Evolutionary conservation across 192 early-diverging fungal genomes (phyloP).

Genomic region (Dissophora globulifera): DNA sequence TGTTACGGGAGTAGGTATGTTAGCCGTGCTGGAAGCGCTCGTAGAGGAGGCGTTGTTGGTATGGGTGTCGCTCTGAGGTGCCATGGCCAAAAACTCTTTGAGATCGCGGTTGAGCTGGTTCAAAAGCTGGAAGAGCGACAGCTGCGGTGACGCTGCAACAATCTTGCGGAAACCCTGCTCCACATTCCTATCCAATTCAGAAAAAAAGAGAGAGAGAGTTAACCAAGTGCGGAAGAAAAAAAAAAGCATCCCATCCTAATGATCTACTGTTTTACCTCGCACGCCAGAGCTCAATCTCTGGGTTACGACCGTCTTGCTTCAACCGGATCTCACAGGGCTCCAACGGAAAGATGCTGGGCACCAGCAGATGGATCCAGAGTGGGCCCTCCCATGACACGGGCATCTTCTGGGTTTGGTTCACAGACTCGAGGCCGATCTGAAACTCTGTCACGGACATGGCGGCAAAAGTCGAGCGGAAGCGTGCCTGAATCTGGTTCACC

Average conservation of each 20-base stretch:
- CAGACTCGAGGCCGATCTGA: slow-evolving; percentile 19
- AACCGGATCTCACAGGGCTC: slow-evolving; percentile 54
- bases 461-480: slow-evolving; percentile 17
- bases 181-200: slow-evolving; percentile 24
- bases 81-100: slow-evolving; percentile 34
- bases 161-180: slow-evolving; percentile 43
- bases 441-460: slow-evolving; percentile 35
- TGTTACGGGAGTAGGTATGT: not conserved
- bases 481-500: slow-evolving; percentile 24
- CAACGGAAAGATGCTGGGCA: slow-evolving; percentile 54
- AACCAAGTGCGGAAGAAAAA: not conserved
- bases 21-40: too few relatives aligned
- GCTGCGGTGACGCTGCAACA: slow-evolving; percentile 22
- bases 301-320: slow-evolving; percentile 32
- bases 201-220: too few relatives aligned
- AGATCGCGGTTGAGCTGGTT: slow-evolving; percentile 47
- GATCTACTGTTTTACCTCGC: slow-evolving; percentile 27
- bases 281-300: slow-evolving; percentile 44
- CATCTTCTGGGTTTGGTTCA: slow-evolving; percentile 18
- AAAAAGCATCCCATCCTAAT: not conserved
- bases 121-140: slow-evolving; percentile 42
- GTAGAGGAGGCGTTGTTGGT: too few relatives aligned
- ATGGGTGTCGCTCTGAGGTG: slow-evolving; percentile 2
- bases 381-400: slow-evolving; percentile 34
- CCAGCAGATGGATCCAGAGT: slow-evolving; percentile 44